These are phyloP conservation scores for Thymus mandschuricus DNA, from an alignment of 257 asterid species.

Conservation along the genomic window DNA sequence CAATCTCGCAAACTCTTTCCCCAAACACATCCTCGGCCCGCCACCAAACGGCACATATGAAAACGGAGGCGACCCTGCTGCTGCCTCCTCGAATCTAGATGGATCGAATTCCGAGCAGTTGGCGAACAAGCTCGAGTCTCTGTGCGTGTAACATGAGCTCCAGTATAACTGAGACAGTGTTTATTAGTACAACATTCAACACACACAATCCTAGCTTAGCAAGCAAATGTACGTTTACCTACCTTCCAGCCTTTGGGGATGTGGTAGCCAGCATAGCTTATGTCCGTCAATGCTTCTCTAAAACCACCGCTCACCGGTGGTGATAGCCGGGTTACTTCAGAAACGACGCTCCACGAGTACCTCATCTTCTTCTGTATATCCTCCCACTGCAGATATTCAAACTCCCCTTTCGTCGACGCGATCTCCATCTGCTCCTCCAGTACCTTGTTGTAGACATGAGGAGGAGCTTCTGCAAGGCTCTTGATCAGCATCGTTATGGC, in stretches of 20 bases:
- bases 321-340: conserved; percentile 55
- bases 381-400: conserved; percentile 69
- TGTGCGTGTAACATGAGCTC: conserved; percentile 56
- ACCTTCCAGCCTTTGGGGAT: conserved; percentile 95
- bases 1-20: conserved; percentile 65
- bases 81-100: conserved; percentile 61
- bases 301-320: conserved; percentile 71
- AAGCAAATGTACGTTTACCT: not conserved
- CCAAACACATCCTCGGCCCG: conserved; percentile 77
- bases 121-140: conserved; percentile 40
- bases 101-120: conserved; percentile 51
- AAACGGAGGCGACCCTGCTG: conserved; percentile 35
- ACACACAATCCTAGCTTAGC: too few species aligned
- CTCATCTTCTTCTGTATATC: conserved; percentile 88
- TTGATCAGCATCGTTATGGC: conserved; percentile 62
- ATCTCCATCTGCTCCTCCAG: conserved; percentile 70
- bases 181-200: too few species aligned
- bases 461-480: conserved; percentile 62
- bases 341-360: conserved; percentile 78
- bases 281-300: conserved; percentile 59
- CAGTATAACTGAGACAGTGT: conserved; percentile 53
- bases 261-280: conserved; percentile 63
- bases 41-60: conserved; percentile 76
- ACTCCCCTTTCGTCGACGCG: conserved; percentile 47
- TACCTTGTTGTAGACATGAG: conserved; percentile 62